Evolutionary conservation across 1,139 yeast species (phyloP).

Genomic region (Waltiozyma sp.): DNA sequence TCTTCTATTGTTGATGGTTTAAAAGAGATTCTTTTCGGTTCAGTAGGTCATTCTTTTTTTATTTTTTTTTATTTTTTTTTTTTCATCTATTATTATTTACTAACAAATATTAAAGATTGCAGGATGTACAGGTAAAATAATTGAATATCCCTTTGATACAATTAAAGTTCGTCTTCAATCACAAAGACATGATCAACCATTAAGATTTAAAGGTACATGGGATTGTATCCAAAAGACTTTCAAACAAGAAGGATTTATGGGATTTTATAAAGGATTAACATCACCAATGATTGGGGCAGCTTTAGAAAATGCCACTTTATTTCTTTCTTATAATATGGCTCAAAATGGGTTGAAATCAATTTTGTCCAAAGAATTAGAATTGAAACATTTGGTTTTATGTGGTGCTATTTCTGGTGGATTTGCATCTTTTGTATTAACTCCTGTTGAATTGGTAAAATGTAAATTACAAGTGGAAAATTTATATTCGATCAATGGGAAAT

Average conservation of each 20-base stretch:
- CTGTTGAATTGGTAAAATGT: conserved; percentile 82
- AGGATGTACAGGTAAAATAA: conserved; percentile 74
- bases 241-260: conserved; percentile 53
- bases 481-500: conserved; percentile 13
- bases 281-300: conserved; percentile 87
- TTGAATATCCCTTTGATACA: conserved; percentile 91
- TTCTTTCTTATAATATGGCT: conserved; percentile 47
- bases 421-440: conserved; percentile 80
- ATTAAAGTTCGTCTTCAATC: conserved; percentile 83
- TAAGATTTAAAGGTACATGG: conserved; percentile 36
- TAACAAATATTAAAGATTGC: conserved; percentile 27
- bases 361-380: conserved; percentile 24
- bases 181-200: conserved; percentile 36
- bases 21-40: not conserved
- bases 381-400: conserved; percentile 38
- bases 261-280: conserved; percentile 56
- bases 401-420: conserved; percentile 79
- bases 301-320: conserved; percentile 68
- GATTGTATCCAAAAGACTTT: conserved; percentile 55
- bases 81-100: not conserved
- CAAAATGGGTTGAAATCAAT: conserved; percentile 23
- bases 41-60: not conserved
- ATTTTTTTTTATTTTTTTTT: not conserved
- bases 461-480: conserved; percentile 66
- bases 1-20: not conserved